Base-by-base conservation (phyloP, 2,329 filamentous ascomycete genomes). In the Hymenoscyphus scutula region DNA sequence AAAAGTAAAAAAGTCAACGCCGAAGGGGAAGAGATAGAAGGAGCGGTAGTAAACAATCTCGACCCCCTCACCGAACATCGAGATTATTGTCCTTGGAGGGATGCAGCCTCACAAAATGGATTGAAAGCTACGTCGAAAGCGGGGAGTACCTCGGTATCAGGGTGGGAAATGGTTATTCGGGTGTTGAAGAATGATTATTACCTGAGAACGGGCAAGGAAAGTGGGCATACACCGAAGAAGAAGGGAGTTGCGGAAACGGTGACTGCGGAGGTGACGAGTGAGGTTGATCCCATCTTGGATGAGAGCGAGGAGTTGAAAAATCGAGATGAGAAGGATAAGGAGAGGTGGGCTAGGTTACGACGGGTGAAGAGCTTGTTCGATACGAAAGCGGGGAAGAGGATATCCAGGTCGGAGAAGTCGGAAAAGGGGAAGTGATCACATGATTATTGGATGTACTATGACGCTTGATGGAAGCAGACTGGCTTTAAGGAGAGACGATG, bases 31-130 rank as follows among this genome's bases (percentile, higher is more conserved):
- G 77, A 87, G 10, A 75, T 88, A 11, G 80, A 83, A 4, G 67
- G 65, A 11, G 83, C 87, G 2, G 82, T 84, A 1, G 88, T 90
- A 81, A 83, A 85, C 67, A 80, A 84, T 61, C 80, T 95, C 1
- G 87, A 94, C 71, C 85, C 87, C 4, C 76, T 88, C 1, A 81
- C 82, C 5, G 89, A 93, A 74, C 91, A 95, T 74, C 85, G 91
- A 65, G 90, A 91, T 71, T 95, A 93, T 72, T 95, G 91, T 68
- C 91, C 91, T 0, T 95, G 91, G 91, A 82, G 88, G 63, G 91
- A 87, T 68, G 76, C 84, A 2, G 71, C 77, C 11, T 82, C 85
- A 1, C 90, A 93, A 73, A 85, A 82, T 61, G 78, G 73, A 65
- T 72, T 62, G 62, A 70, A 59, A 65, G 74, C 71, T 54, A 70